Conservation (phyloP, 2,329 filamentous ascomycete genomes). For the Fusarium begoniae region DNA sequence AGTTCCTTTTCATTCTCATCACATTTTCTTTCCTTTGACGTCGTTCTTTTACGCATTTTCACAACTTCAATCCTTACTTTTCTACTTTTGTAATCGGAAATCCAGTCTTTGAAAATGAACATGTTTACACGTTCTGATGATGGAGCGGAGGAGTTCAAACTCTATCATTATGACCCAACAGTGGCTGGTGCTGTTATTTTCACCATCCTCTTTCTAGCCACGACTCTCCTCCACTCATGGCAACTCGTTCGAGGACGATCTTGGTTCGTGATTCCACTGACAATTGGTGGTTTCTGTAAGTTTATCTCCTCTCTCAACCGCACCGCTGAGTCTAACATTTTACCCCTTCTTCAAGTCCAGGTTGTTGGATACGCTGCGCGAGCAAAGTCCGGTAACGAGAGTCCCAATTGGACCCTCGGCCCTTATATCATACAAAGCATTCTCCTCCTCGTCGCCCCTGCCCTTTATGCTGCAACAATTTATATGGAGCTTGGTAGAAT, state of each 20-base stretch:
- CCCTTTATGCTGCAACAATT: neutral
- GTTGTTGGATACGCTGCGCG: neutral
- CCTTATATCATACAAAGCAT: conserved; percentile 14
- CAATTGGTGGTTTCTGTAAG: neutral
- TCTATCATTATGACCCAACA: conserved; percentile 4
- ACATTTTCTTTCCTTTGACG: neutral
- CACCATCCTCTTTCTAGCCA: neutral
- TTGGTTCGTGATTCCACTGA: neutral
- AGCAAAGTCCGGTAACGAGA: conserved; percentile 1
- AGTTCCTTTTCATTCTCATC: neutral
- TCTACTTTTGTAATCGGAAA: neutral
- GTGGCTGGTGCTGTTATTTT: neutral
- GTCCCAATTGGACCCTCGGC: neutral
- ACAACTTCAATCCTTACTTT: neutral
- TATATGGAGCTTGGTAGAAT: conserved; percentile 12
- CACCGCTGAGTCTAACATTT: neutral
- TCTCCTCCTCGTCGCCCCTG: neutral
- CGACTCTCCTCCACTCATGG: neutral
- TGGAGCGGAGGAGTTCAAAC: neutral
- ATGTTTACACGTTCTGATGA: neutral
- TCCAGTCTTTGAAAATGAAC: neutral
- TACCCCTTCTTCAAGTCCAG: neutral
- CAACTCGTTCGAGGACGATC: neutral
- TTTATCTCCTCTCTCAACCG: rapidly evolving
- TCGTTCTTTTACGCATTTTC: neutral